A percentile compares a stretch with the other conserved stretches of the same genome.
These are phyloP conservation scores for Musa beccarii DNA, from an alignment of 176 grass and related monocot species.

Conservation along the genomic window DNA sequence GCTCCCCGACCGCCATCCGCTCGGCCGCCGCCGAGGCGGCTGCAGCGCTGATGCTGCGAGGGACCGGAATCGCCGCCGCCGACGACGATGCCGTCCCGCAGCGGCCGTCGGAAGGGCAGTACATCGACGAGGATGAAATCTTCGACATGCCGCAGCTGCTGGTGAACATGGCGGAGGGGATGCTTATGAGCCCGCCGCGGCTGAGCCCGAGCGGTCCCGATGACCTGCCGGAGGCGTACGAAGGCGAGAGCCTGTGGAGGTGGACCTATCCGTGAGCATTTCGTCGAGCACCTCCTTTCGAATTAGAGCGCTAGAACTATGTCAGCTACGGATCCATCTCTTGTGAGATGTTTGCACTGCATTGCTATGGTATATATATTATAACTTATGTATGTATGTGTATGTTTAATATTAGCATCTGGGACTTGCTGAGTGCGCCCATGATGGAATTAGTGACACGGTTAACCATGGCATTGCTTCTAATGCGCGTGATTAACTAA, in stretches of 20 bases:
- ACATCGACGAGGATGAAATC: slow-evolving; percentile 89
- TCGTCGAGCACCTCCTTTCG: no score
- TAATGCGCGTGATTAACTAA: no score
- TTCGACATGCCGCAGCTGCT: slow-evolving; percentile 85
- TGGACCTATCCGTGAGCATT: no score
- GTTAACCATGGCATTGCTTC: no score
- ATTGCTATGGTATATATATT: no score
- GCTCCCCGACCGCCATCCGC: slow-evolving; percentile 57
- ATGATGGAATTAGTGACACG: no score
- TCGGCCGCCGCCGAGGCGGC: slow-evolving; percentile 53
- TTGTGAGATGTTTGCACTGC: no score
- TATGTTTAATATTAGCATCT: no score
- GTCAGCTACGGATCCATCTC: no score
- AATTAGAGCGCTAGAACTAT: no score
- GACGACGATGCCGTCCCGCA: not conserved
- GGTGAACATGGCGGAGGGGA: slow-evolving; percentile 85
- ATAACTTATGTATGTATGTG: no score
- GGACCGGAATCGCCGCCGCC: not conserved
- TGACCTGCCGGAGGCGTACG: slow-evolving; percentile 35
- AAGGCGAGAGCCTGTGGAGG: slow-evolving; percentile 64
- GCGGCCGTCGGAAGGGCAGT: slow-evolving; percentile 20
- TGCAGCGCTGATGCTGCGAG: slow-evolving; percentile 22
- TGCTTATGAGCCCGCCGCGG: slow-evolving; percentile 96
- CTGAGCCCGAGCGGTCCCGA: slow-evolving; percentile 52
- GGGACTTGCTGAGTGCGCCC: no score